Conservation (phyloP, 2,329 filamentous ascomycete species). For the Decorospora gaudefroyi region DNA sequence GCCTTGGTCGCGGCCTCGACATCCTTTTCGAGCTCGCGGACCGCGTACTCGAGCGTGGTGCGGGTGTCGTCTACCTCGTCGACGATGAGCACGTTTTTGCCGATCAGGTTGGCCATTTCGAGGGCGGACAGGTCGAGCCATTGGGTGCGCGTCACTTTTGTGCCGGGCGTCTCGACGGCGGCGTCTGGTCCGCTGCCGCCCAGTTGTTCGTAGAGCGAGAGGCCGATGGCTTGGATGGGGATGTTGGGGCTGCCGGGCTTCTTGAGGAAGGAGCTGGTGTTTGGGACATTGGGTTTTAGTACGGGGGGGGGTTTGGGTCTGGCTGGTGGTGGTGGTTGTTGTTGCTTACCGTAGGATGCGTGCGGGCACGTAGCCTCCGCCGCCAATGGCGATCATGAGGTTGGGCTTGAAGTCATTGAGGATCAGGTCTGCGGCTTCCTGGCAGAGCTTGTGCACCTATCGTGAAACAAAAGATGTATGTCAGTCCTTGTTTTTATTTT, state of each 20-base stretch:
- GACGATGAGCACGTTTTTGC: conserved; percentile 89
- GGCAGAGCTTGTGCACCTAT: conserved; percentile 96
- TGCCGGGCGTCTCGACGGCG: conserved; percentile 77
- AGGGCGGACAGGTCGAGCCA: conserved; percentile 91
- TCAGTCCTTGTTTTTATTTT: conserved; percentile 10
- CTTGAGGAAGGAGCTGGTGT: conserved; percentile 81
- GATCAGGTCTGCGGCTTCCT: conserved; percentile 79
- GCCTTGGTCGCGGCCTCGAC: conserved; percentile 78
- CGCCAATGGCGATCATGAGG: conserved; percentile 97
- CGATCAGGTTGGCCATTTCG: conserved; percentile 85
- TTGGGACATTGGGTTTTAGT: background rate
- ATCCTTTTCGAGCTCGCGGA: conserved; percentile 92
- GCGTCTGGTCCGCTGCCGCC: conserved; percentile 61
- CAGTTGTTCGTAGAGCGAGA: conserved; percentile 93
- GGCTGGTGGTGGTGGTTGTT: background rate
- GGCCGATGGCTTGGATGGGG: conserved; percentile 97
- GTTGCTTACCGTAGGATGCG: conserved; percentile 77
- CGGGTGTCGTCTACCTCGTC: conserved; percentile 96
- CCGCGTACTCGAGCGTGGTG: conserved; percentile 91
- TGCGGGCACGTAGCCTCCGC: conserved; percentile 94
- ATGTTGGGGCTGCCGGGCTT: conserved; percentile 86
- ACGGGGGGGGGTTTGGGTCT: background rate
- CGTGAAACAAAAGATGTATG: background rate
- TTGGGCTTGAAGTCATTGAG: conserved; percentile 86
- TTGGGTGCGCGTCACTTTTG: conserved; percentile 95